Percentiles rank a stretch among this genome's conserved stretches.
phyloP scores from a whole-genome alignment of 75 land plant genomes.

The Sequoiadendron giganteum region DNA sequence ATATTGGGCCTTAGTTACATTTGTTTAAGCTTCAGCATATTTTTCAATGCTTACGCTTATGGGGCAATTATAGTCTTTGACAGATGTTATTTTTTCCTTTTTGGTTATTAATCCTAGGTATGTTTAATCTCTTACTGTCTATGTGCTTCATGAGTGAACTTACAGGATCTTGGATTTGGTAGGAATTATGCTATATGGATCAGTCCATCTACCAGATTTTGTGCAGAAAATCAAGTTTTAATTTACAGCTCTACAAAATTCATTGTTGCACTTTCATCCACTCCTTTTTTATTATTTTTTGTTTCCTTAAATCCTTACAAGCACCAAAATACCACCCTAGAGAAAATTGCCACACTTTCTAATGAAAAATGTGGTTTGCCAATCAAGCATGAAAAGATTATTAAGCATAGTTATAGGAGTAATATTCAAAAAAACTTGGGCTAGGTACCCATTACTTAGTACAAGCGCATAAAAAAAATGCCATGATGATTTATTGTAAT shows the following conservation, averaged over 20 bases:
- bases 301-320: not conserved
- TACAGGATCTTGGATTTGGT: not conserved
- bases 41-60: not conserved
- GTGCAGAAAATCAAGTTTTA: not conserved
- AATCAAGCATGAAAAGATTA: not conserved
- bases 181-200: not conserved
- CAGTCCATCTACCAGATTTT: not conserved
- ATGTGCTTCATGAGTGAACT: not conserved
- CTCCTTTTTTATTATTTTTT: not conserved
- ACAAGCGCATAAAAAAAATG: not conserved
- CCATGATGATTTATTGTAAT: not conserved
- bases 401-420: not conserved
- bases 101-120: not conserved
- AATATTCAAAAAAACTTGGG: not conserved
- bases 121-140: not conserved
- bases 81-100: not conserved
- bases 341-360: too few species aligned
- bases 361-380: not conserved
- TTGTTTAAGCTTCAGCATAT: not conserved
- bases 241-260: not conserved
- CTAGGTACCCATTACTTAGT: not conserved
- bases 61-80: not conserved
- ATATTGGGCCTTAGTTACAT: not conserved
- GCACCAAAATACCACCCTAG: not conserved
- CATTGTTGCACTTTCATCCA: not conserved